phyloP scores from a whole-genome alignment of 1,139 yeast species.

The Blastobotrys elegans region DNA sequence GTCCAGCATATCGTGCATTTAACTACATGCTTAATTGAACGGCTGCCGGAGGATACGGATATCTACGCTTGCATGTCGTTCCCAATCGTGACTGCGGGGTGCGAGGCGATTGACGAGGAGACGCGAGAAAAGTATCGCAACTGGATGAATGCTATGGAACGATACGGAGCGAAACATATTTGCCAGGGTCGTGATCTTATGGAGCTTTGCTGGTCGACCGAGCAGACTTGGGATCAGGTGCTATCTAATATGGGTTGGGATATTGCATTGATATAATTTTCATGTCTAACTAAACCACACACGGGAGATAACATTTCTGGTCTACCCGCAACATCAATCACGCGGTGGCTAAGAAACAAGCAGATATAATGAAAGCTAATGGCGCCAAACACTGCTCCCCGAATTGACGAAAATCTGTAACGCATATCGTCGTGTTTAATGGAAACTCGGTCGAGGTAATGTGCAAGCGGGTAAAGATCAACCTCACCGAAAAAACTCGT shows the following conservation, averaged over 20 bases:
- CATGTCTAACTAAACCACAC: too few relatives aligned
- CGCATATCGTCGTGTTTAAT: background rate
- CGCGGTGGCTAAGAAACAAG: background rate
- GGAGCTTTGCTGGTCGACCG: constrained; percentile 44
- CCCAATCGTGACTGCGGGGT: constrained; percentile 51
- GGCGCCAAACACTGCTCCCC: background rate
- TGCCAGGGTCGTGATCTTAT: constrained; percentile 42
- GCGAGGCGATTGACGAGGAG: constrained; percentile 43
- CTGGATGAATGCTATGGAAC: constrained; percentile 40
- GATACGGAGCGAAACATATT: constrained; percentile 46
- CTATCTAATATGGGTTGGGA: constrained; percentile 29
- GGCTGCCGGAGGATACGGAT: constrained; percentile 39
- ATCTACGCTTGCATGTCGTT: constrained; percentile 52
- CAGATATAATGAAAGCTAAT: background rate
- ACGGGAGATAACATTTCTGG: background rate
- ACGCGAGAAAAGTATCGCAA: constrained; percentile 36
- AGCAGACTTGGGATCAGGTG: constrained; percentile 29
- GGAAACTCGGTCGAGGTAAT: background rate
- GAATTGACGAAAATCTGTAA: background rate
- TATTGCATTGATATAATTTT: constrained; percentile 25
- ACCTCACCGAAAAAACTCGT: background rate
- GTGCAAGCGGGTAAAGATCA: background rate
- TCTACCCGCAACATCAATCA: background rate
- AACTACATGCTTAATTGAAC: constrained; percentile 37
- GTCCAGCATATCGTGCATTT: constrained; percentile 44